phyloP scores from a whole-genome alignment of 1,284 basidiomycete species.

The Testicularia cyperi region DNA sequence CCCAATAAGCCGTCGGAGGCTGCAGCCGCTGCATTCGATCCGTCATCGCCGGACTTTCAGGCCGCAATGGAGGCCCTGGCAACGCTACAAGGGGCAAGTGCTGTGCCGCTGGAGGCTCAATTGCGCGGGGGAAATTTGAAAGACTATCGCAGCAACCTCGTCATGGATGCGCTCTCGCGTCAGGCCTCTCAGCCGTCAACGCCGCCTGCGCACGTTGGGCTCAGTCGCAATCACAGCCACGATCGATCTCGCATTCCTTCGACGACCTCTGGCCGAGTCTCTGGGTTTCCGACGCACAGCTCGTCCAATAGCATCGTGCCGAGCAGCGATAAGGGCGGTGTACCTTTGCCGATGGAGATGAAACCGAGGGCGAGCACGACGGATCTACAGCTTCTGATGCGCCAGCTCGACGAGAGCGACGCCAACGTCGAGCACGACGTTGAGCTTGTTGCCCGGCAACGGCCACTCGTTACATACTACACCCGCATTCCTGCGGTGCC shows the following conservation, averaged over 20 bases:
- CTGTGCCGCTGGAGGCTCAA: slow-evolving; percentile 86
- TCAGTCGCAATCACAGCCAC: slow-evolving; percentile 9
- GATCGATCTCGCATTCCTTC: slow-evolving; percentile 10
- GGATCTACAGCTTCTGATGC: slow-evolving; percentile 92
- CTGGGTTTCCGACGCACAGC: slow-evolving; percentile 40
- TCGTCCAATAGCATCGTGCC: slow-evolving; percentile 57
- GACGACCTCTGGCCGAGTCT: slow-evolving; percentile 65
- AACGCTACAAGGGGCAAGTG: slow-evolving; percentile 70
- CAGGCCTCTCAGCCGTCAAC: slow-evolving; percentile 11
- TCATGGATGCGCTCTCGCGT: slow-evolving; percentile 78
- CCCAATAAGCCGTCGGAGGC: slow-evolving; percentile 62
- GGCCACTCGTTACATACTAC: slow-evolving; percentile 65
- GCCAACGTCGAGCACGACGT: slow-evolving; percentile 22
- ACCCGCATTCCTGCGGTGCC: slow-evolving; percentile 49
- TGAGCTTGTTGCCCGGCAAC: slow-evolving; percentile 67
- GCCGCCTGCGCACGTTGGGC: slow-evolving; percentile 4
- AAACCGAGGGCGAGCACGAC: slow-evolving; percentile 56
- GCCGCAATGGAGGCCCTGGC: slow-evolving; percentile 40
- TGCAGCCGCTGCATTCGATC: slow-evolving; percentile 14
- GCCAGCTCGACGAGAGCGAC: slow-evolving; percentile 72
- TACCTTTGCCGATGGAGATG: slow-evolving; percentile 56
- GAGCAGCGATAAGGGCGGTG: slow-evolving; percentile 58
- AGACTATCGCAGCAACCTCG: slow-evolving; percentile 87
- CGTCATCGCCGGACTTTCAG: slow-evolving; percentile 21
- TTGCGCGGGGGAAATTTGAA: slow-evolving; percentile 84